Evolutionary conservation across 163 green algal species (phyloP).

Genomic region (Chlamydomonas reinhardtii): DNA sequence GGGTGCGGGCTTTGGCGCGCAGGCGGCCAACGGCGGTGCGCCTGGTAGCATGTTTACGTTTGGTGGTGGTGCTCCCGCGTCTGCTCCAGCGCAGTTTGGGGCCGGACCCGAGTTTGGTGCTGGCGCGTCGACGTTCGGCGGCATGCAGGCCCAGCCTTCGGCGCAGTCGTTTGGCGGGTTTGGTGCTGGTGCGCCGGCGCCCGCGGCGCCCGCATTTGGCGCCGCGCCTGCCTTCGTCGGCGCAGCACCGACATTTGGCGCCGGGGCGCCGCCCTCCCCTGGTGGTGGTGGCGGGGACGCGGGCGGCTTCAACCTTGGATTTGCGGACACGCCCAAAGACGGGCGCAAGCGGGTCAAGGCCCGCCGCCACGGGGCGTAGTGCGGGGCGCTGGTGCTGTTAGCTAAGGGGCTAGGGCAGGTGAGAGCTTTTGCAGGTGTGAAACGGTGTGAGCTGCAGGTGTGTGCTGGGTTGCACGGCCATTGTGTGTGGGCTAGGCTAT

Average conservation of each 20-base stretch:
- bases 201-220: not conserved
- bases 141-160: not conserved
- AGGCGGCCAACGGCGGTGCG: not conserved
- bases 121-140: not conserved
- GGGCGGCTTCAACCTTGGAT: constrained; percentile 11
- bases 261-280: not conserved
- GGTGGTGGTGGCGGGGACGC: not conserved
- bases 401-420: too few relatives aligned
- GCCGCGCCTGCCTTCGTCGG: not conserved
- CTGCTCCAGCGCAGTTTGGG: too few relatives aligned
- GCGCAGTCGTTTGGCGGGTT: not conserved
- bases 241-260: not conserved
- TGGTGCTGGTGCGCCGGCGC: not conserved
- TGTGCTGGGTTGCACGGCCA: too few relatives aligned
- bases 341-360: constrained; percentile 43
- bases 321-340: constrained; percentile 17
- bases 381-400: too few relatives aligned
- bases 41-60: constrained; percentile 34
- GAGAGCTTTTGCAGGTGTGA: too few relatives aligned
- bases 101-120: not conserved
- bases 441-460: too few relatives aligned
- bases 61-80: not conserved
- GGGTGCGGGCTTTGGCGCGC: constrained; percentile 3
- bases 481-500: too few relatives aligned
- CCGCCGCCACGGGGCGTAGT: constrained; percentile 8